Conservation (phyloP, 73 alveolate genomes). For the Paramecium octaurelia region DNA sequence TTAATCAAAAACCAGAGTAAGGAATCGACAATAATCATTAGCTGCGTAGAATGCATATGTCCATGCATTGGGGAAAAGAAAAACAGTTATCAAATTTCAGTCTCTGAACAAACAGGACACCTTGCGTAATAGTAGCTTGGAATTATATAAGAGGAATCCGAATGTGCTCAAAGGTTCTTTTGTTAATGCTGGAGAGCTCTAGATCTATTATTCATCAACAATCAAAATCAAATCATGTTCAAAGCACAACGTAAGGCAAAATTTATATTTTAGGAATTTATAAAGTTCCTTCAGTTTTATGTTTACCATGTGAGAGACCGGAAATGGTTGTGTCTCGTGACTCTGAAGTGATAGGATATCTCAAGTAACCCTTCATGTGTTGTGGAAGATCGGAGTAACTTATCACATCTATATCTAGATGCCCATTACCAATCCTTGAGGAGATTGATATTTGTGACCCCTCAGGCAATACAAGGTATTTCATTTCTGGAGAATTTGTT, state of each 20-base stretch:
- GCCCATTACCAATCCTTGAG: conserved; percentile 29
- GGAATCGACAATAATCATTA: neutral
- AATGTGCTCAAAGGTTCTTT: conserved; percentile 20
- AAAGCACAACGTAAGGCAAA: neutral
- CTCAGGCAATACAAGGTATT: neutral
- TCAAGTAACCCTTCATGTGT: conserved; percentile 17
- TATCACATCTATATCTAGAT: neutral
- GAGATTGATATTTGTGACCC: conserved; percentile 24
- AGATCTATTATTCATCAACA: neutral
- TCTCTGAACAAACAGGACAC: neutral
- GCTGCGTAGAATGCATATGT: conserved; percentile 33
- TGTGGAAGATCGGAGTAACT: conserved; percentile 48
- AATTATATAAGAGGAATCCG: neutral
- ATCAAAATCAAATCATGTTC: neutral
- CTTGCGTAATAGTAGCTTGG: neutral
- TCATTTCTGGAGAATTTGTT: conserved; percentile 23
- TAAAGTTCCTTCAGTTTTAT: conserved; percentile 31
- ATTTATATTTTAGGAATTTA: neutral
- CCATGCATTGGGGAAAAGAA: conserved; percentile 44
- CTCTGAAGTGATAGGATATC: neutral
- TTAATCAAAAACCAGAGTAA: conserved; percentile 13
- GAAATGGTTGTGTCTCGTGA: neutral
- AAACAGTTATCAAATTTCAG: neutral
- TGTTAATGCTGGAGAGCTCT: conserved; percentile 52
- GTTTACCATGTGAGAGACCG: conserved; percentile 40